Conservation (phyloP, 345 rosid species). For the Eutrema heterophyllum region DNA sequence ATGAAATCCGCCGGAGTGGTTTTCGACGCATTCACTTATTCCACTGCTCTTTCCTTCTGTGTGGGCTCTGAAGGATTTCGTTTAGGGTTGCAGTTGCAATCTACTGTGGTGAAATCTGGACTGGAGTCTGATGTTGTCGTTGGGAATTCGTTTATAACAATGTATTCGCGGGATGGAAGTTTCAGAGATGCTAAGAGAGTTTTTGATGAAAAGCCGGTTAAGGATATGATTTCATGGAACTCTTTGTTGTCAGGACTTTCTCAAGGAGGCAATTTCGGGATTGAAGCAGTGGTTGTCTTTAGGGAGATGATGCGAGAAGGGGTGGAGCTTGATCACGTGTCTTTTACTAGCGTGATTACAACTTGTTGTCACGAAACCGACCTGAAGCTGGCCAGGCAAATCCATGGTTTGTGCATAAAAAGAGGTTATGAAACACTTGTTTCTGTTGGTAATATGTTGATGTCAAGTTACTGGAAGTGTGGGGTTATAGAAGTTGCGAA, state of each 20-base stretch:
- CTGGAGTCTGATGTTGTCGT: conserved; percentile 54
- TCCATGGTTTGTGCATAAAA: conserved; percentile 71
- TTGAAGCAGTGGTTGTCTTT: conserved; percentile 53
- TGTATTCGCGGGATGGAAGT: conserved; percentile 59
- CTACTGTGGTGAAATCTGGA: conserved; percentile 46
- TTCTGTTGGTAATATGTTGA: conserved; percentile 65
- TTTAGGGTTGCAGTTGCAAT: conserved; percentile 72
- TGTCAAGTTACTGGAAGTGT: conserved; percentile 68
- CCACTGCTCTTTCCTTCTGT: conserved; percentile 58
- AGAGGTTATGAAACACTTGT: conserved; percentile 53
- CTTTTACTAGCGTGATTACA: conserved; percentile 69
- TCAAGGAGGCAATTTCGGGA: conserved; percentile 52
- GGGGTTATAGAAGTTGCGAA: conserved; percentile 50
- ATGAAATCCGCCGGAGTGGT: conserved; percentile 48
- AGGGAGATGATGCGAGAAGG: conserved; percentile 57
- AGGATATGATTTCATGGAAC: conserved; percentile 84
- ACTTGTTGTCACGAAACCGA: conserved; percentile 68
- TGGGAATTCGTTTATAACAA: conserved; percentile 70
- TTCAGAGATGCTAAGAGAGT: conserved; percentile 52
- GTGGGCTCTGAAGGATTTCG: conserved; percentile 45
- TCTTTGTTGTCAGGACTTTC: conserved; percentile 78
- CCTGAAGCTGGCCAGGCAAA: conserved; percentile 64
- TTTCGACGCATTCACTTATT: conserved; percentile 59
- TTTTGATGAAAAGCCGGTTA: conserved; percentile 59
- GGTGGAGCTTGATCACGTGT: conserved; percentile 72